Evolutionary conservation across 305 asterid species (phyloP).

Genomic region (Rubia balearica): DNA sequence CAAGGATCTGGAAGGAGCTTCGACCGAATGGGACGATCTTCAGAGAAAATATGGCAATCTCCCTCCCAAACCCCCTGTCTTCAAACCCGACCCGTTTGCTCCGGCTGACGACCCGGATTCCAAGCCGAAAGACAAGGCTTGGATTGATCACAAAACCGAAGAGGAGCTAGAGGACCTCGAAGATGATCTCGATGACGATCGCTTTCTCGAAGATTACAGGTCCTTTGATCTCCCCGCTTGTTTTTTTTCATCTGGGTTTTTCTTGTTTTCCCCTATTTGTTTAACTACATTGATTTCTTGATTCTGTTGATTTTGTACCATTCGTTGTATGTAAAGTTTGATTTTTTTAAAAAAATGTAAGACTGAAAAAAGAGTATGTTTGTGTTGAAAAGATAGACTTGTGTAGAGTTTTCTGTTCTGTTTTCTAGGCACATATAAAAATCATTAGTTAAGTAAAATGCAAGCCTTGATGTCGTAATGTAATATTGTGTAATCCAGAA

Average conservation of each 20-base stretch:
- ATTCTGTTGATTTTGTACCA: too few species aligned
- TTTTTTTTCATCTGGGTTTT: not conserved
- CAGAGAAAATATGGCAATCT: slow-evolving; percentile 59
- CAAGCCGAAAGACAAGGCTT: slow-evolving; percentile 58
- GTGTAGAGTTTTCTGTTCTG: too few species aligned
- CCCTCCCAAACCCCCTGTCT: slow-evolving; percentile 57
- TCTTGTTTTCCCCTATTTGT: not conserved
- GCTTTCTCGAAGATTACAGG: slow-evolving; percentile 90
- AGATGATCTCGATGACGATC: slow-evolving; percentile 88
- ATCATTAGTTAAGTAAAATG: too few species aligned
- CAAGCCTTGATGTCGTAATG: too few species aligned
- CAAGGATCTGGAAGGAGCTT: slow-evolving; percentile 12
- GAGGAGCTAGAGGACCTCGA: slow-evolving; percentile 47
- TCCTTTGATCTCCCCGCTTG: slow-evolving; percentile 5
- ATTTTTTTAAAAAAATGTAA: not conserved
- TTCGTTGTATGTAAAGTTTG: not conserved
- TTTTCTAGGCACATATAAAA: too few species aligned
- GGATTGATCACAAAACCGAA: slow-evolving; percentile 46
- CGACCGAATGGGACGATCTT: slow-evolving; percentile 8
- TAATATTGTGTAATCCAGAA: too few species aligned
- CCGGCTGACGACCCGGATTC: slow-evolving; percentile 60
- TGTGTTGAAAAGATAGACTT: too few species aligned
- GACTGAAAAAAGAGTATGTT: not conserved
- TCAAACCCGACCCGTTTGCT: slow-evolving; percentile 66
- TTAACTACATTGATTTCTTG: not conserved